phyloP scores from a whole-genome alignment of 2,329 filamentous ascomycete genomes.

The Colletotrichum somersetense region DNA sequence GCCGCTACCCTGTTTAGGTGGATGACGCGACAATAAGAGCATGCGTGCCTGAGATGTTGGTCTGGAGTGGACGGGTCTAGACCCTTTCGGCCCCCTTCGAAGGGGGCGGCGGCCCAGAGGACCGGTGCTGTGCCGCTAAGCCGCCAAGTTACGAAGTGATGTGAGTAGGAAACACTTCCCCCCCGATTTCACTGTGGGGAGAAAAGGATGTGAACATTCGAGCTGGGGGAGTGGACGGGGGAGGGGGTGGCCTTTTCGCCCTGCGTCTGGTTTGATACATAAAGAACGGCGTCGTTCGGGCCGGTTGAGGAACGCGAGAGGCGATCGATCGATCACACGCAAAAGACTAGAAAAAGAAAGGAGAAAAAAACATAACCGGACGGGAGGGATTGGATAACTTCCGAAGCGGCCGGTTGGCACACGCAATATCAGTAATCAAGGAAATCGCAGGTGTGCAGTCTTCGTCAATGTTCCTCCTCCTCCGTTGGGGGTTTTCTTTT shows the following conservation, averaged over 20 bases:
- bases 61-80: slow-evolving; percentile 19
- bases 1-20: not conserved
- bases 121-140: not conserved
- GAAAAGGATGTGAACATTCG: not conserved
- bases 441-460: slow-evolving; percentile 13
- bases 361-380: not conserved
- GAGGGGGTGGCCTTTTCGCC: not conserved
- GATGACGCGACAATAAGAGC: slow-evolving; percentile 30
- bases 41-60: slow-evolving; percentile 25
- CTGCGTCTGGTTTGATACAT: not conserved
- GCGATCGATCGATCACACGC: not conserved
- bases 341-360: not conserved
- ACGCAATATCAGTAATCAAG: slow-evolving; percentile 15
- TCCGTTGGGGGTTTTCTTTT: not conserved
- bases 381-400: not conserved
- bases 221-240: not conserved
- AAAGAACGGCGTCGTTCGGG: not conserved
- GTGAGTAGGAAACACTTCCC: not conserved
- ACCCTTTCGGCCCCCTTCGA: slow-evolving; percentile 3
- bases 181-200: slow-evolving; percentile 7
- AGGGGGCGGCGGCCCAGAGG: not conserved
- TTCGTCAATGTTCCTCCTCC: not conserved
- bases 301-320: not conserved
- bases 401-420: not conserved
- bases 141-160: not conserved